Evolutionary conservation across 2,329 filamentous ascomycete genomes (phyloP), one percentile per base, ranked within the genome.

Genomic region (Pyrenophora seminiperda): DNA sequence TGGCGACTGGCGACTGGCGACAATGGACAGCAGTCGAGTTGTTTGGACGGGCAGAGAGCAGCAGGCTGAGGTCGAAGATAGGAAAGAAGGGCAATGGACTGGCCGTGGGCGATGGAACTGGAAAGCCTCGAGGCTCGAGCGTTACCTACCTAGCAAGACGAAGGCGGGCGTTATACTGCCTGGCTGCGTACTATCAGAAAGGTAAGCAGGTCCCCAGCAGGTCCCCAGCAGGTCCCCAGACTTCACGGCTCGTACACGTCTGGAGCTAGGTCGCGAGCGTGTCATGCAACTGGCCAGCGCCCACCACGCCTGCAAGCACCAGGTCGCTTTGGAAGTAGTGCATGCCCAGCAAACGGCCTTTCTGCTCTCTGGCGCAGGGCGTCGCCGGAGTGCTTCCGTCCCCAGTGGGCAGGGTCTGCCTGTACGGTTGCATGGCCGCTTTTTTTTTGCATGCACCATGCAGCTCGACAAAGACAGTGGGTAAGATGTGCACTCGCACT

Each of bases 171-270:
- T 48, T 45, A 43, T 42, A n/a, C n/a, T n/a, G n/a, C n/a, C n/a
- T n/a, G n/a, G n/a, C n/a, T n/a, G n/a, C n/a, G n/a, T n/a, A n/a
- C n/a, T n/a, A n/a, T n/a, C n/a, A 42, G 22, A 44, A 37, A 39
- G 58, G 66, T 64, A 67, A 69, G 66, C 64, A 61, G 63, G 24
- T 27, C 24, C 24, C n/a, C n/a, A n/a, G n/a, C n/a, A n/a, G n/a
- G 24, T 27, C 24, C 24, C n/a, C n/a, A n/a, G n/a, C n/a, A n/a
- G n/a, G 65, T 67, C 59, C 59, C 60, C 56, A 53, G 59, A 47
- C 54, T 38, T 40, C 61, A 63, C 61, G 57, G 56, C 63, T 65
- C 60, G 63, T 43, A 50, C 41, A 46, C 15, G 37, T 45, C 32
- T 45, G 52, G 43, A 43, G 36, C 50, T 56, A 47, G 37, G 31